Conservation (phyloP, 805 yeast species). For the Groenewaldozyma tartarivorans region DNA sequence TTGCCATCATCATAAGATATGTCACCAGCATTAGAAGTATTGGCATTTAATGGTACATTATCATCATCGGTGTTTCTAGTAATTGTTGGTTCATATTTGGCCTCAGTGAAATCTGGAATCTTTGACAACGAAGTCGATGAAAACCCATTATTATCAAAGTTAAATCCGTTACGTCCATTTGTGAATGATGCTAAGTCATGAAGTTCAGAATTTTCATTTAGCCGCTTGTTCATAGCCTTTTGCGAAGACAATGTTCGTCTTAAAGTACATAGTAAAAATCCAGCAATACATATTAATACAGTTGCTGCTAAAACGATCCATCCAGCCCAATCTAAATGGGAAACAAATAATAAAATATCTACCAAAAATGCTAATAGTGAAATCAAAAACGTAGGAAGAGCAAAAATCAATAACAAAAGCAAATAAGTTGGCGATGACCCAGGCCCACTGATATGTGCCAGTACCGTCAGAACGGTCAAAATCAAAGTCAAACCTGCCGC, state of each 20-base stretch:
- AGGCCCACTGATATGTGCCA: conserved; percentile 32
- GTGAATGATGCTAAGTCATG: conserved; percentile 12
- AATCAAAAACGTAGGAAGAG: conserved; percentile 60
- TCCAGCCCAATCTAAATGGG: conserved; percentile 70
- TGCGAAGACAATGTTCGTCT: conserved; percentile 45
- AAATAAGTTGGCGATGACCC: conserved; percentile 35
- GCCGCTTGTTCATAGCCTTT: conserved; percentile 18
- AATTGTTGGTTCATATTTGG: conserved; percentile 13
- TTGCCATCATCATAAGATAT: neutral
- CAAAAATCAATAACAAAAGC: conserved; percentile 44
- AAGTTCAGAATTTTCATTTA: conserved; percentile 12
- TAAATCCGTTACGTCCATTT: conserved; percentile 6
- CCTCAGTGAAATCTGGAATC: conserved; percentile 15
- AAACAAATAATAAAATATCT: conserved; percentile 70
- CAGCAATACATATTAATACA: conserved; percentile 50
- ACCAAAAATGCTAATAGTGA: conserved; percentile 68
- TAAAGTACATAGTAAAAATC: conserved; percentile 60
- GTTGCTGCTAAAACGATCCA: conserved; percentile 75
- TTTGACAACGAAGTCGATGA: conserved; percentile 4
- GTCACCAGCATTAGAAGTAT: neutral
- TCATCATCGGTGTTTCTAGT: conserved; percentile 9
- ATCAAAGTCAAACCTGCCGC: conserved; percentile 47
- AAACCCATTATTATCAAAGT: conserved; percentile 4
- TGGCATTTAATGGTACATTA: conserved; percentile 6
- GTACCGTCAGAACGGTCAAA: conserved; percentile 32